Evolutionary conservation across 257 asterid genomes (phyloP), one percentile per base, ranked within the genome.

Genomic region (Dorcoceras hygrometricum): DNA sequence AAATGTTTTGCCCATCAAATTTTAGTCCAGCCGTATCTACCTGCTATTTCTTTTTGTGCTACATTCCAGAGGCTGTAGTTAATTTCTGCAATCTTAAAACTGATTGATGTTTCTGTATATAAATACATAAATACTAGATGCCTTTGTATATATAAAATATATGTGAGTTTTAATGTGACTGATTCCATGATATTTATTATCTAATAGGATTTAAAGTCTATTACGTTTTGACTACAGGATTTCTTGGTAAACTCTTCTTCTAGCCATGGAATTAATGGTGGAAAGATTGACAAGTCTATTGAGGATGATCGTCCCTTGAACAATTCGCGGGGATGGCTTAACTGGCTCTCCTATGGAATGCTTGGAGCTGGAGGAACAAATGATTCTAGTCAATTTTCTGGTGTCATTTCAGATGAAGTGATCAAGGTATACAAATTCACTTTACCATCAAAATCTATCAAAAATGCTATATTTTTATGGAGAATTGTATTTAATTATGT

Each of bases 341-440:
- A 93, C 77, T 93, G 99, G 99, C 79, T 93, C 68, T 93, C 99
- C 34, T 88, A 87, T 69, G 99, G 99, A 70, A 83, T 93, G 95
- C 96, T 93, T 73, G 99, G 99, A 71, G 99, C 97, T 68, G 95
- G 96, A 23, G 99, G 99, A 66, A 90, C 99, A 61, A 89, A 85
- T 76, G 96, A 84, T 75, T 84, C 96, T 57, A 77, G 84, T 83
- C 95, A 86, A 65, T 93, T 93, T 79, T 90, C 97, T 51, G 99
- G 99, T 68, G 91, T 83, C 62, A 84, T 93, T 76, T 90, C 99
- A 10, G 99, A 93, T 76, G 99, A 93, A 63, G 95, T 85, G 69
- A 83, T 93, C 63, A 88, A 86, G 91, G 98, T 84, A 79, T 63
- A 64, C 68, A 56, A 75, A 51, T 64, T 51, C 26, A 24, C 39